A percentile compares a stretch with the other conserved stretches of the same genome.
Conservation (phyloP, 176 grass and related monocot genomes). For the Olyra latifolia region DNA sequence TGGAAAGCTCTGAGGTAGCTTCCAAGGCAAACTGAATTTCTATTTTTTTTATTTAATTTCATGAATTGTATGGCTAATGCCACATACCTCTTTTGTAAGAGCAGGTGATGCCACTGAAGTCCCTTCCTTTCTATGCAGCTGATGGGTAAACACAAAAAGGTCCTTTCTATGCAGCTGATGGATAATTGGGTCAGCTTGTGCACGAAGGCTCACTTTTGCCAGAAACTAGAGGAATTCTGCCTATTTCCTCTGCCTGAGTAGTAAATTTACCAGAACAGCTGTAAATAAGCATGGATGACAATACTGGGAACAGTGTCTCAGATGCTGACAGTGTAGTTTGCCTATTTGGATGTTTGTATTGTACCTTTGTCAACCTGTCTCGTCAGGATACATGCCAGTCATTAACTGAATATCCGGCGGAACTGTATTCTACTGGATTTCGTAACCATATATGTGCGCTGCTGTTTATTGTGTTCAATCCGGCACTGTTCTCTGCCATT, state of each 20-base stretch:
- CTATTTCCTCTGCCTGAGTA: neutral
- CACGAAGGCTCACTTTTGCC: neutral
- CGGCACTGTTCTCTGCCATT: too few species aligned
- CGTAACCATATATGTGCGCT: neutral
- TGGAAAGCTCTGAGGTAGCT: slow-evolving; percentile 64
- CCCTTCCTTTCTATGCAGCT: slow-evolving; percentile 70
- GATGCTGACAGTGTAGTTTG: slow-evolving; percentile 25
- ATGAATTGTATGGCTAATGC: neutral
- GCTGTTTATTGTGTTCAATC: neutral
- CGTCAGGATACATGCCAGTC: neutral
- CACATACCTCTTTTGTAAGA: slow-evolving; percentile 41
- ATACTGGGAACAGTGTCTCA: slow-evolving; percentile 24
- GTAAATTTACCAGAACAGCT: slow-evolving; percentile 63
- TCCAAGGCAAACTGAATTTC: neutral
- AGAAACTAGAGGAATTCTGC: neutral
- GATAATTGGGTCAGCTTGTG: neutral
- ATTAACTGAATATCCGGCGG: neutral
- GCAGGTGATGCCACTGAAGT: slow-evolving; percentile 63
- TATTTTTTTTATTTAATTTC: neutral
- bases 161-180: slow-evolving; percentile 74
- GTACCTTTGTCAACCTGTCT: neutral
- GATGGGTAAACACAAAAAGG: slow-evolving; percentile 44
- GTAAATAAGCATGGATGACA: slow-evolving; percentile 55
- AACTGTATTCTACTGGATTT: neutral
- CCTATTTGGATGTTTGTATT: neutral